Evolutionary conservation across 441 rosid species (phyloP), one percentile per base, ranked within the genome.

Genomic region (Lagerstroemia fauriei): DNA sequence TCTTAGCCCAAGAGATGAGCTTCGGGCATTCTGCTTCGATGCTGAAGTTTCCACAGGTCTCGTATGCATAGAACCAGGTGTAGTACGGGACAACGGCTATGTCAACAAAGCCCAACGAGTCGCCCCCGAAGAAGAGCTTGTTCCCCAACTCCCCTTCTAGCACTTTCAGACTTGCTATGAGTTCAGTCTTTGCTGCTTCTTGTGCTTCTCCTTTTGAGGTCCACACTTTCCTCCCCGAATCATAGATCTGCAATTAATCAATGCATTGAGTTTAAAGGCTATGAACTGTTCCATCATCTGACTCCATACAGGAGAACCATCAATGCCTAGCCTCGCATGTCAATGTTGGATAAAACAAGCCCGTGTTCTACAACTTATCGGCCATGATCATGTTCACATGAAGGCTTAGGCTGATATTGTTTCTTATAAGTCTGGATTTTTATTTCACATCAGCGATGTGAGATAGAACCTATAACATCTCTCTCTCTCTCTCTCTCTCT

Each of bases 141-240:
- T 78, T 79, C 5, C 80, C 84, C 1, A 85, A 84, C 82, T 78
- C 77, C 9, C 76, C 82, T 75, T 75, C 87, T 70, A 85, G 63
- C n/a, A 66, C 24, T 53, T 79, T 78, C 0, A 85, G 34, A 20
- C 0, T 13, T 47, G 53, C 81, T 7, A 83, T 78, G 48, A 81
- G 34, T 14, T 82, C 86, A 44, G 82, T 80, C 86, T 84, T 87
- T n/a, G 80, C 86, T 4, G 47, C 24, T 76, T 61, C 88, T 66
- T 63, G 88, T 63, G 80, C 85, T 75, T 80, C 87, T 46, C 84
- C 88, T 68, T 81, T 84, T 7, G 80, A 66, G 11, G 34, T 0
- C 82, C 86, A 81, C 47, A 46, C 31, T 50, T 79, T 83, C 73
- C 24, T 57, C 31, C 85, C 86, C 25, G 74, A 7, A 0, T 56